These are phyloP conservation scores for Camelina hispida DNA, from an alignment of 345 rosid genomes.

Conservation along the genomic window DNA sequence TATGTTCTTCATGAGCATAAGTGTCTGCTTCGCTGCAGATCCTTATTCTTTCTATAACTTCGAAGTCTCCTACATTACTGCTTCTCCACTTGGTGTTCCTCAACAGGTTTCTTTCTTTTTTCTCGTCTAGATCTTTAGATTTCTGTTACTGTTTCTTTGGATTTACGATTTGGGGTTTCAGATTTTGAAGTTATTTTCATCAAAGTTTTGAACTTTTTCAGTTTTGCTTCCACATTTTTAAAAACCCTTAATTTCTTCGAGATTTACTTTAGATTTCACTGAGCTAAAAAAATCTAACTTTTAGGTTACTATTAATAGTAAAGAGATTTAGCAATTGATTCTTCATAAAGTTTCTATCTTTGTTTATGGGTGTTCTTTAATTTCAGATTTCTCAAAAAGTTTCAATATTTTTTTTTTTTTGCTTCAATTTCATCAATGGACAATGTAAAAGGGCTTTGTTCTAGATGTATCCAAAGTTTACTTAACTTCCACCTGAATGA, in stretches of 20 bases:
- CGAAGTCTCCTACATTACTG: slow-evolving; percentile 89
- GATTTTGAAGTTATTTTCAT: neutral
- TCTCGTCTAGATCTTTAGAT: slow-evolving; percentile 43
- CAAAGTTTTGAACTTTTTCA: neutral
- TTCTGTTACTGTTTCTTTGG: neutral
- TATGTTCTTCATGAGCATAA: slow-evolving; percentile 56
- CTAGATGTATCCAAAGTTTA: slow-evolving; percentile 28
- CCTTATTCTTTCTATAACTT: slow-evolving; percentile 68
- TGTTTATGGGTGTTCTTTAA: slow-evolving; percentile 34
- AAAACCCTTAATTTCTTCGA: slow-evolving; percentile 6
- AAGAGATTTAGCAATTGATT: neutral
- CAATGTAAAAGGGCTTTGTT: slow-evolving; percentile 6
- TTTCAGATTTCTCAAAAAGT: slow-evolving; percentile 39
- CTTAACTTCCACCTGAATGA: slow-evolving; percentile 19
- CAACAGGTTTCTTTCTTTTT: slow-evolving; percentile 62
- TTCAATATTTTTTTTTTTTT: slow-evolving; percentile 13
- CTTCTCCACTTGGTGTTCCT: slow-evolving; percentile 96
- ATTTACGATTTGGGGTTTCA: slow-evolving; percentile 14
- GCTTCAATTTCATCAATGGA: slow-evolving; percentile 7
- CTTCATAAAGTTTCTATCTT: slow-evolving; percentile 33
- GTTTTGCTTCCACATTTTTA: slow-evolving; percentile 16
- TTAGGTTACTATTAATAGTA: slow-evolving; percentile 16
- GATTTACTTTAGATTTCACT: neutral
- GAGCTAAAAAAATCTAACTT: slow-evolving; percentile 35
- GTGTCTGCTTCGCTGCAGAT: slow-evolving; percentile 73